These are phyloP conservation scores for Mycocentrospora acerina DNA, from an alignment of 2,329 filamentous ascomycete species.

Conservation along the genomic window DNA sequence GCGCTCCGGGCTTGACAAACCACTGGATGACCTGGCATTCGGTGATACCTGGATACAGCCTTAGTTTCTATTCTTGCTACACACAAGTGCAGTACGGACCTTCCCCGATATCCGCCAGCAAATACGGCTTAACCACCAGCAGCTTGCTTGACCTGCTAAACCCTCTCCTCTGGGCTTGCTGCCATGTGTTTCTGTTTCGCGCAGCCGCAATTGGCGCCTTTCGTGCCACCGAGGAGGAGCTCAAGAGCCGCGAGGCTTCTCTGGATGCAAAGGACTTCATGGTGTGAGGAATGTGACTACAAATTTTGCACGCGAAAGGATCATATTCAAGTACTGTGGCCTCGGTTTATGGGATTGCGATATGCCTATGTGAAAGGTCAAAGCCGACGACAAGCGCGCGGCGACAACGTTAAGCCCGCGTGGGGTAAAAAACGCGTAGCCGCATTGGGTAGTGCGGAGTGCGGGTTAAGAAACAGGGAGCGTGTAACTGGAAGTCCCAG, in stretches of 20 bases:
- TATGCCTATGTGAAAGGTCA: conserved; percentile 14
- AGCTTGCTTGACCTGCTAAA: conserved; percentile 39
- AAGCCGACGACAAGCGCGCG: conserved; percentile 20
- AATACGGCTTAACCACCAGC: conserved; percentile 70
- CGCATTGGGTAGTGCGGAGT: conserved; percentile 6
- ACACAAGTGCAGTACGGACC: conserved; percentile 50
- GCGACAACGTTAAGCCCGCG: conserved; percentile 17
- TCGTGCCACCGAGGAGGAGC: conserved; percentile 19
- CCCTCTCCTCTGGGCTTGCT: conserved; percentile 36
- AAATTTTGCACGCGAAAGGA: conserved; percentile 14
- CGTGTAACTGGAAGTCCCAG: too few relatives aligned
- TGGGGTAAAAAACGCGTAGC: conserved; percentile 16
- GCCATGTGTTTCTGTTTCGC: conserved; percentile 19
- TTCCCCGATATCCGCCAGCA: conserved; percentile 85
- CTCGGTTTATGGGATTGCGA: conserved; percentile 7
- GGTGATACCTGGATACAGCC: conserved; percentile 70
- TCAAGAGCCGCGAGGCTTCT: conserved; percentile 33
- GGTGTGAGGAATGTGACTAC: conserved; percentile 12
- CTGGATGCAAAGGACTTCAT: conserved; percentile 36
- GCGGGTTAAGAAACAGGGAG: conserved; percentile 20
- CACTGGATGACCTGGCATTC: conserved; percentile 99
- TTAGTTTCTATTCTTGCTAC: conserved; percentile 3
- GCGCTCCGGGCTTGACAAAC: conserved; percentile 95
- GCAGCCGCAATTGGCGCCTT: conserved; percentile 26
- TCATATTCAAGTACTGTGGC: conserved; percentile 27